Base-by-base conservation (phyloP, 148 eudicot species). In the Chenopodium berlandieri region DNA sequence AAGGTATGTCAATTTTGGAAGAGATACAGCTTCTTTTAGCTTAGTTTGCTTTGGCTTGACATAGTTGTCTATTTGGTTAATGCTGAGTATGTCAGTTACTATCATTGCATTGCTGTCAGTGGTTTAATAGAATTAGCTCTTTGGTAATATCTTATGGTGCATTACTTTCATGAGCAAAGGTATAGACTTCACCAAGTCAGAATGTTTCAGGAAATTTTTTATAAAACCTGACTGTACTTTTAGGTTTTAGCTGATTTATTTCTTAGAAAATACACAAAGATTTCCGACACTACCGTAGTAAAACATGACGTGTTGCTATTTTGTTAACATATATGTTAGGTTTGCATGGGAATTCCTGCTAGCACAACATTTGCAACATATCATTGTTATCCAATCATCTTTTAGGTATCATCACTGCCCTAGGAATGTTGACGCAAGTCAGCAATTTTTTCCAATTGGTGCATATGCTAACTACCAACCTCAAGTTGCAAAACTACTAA, bases 1-100 rank as follows among this genome's bases (percentile, higher is more conserved):
- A 88, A 91, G 89, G 98, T 95, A 78, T 84, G 86, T 78, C 7
- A 74, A 75, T 64, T 68, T n/a, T 30, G 3, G 16, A 66, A 23
- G 17, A 34, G 47, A 52, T 64, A 40, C 50, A 19, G 1, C 37
- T 78, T 17, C 54, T 78, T 25, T 50, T 44, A 76, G 25, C 48
- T 73, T 75, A 31, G n/a, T 66, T 60, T 14, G 30, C 9, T 16
- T 40, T 52, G 46, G 16, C 9, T 63, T 63, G 34, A 37, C 13
- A 4, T 56, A 0, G 69, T 47, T 79, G 31, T 78, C 25, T 31
- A 30, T 25, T 46, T 79, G 68, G n/a, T 22, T 11, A 58, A 17
- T 54, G 10, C 20, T 17, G 37, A 60, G 40, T 12, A 14, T 25
- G 16, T 58, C 10, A 25, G 52, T 22, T 52, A 69, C 47, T 56